These are phyloP conservation scores for Candida coleopterorum DNA, from an alignment of 805 yeast species.

Conservation along the genomic window DNA sequence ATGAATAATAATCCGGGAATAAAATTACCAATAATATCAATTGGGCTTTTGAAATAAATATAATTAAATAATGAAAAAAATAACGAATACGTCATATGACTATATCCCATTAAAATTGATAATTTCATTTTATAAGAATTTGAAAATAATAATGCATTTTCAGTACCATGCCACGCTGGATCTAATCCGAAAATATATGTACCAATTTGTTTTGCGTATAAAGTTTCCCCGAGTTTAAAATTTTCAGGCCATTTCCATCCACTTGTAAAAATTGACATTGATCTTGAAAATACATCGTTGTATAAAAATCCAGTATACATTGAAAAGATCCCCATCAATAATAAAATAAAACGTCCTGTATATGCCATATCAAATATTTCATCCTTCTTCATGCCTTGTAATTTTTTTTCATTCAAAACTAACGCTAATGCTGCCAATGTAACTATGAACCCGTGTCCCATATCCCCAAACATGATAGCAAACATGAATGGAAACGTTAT, in stretches of 20 bases:
- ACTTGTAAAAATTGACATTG: slow-evolving; percentile 80
- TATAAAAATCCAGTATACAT: slow-evolving; percentile 93
- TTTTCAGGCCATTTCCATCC: slow-evolving; percentile 93
- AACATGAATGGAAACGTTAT: slow-evolving; percentile 98
- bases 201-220: slow-evolving; percentile 63
- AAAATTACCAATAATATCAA: slow-evolving; percentile 89
- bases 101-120: slow-evolving; percentile 89
- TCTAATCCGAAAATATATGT: slow-evolving; percentile 85
- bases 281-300: slow-evolving; percentile 88
- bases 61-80: slow-evolving; percentile 82
- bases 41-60: slow-evolving; percentile 56
- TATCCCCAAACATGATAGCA: slow-evolving; percentile 98
- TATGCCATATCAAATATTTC: slow-evolving; percentile 97
- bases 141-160: slow-evolving; percentile 81
- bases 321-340: slow-evolving; percentile 91
- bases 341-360: slow-evolving; percentile 83
- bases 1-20: slow-evolving; percentile 90
- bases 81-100: slow-evolving; percentile 90
- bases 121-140: slow-evolving; percentile 97
- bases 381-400: slow-evolving; percentile 69
- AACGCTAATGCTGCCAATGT: slow-evolving; percentile 66
- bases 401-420: slow-evolving; percentile 68
- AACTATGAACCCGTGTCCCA: slow-evolving; percentile 91
- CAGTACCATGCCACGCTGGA: slow-evolving; percentile 96
- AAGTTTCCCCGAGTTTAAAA: slow-evolving; percentile 63